Evolutionary conservation across 371 early-diverging fungal genomes (phyloP).

Genomic region (Mucor plumbeus): DNA sequence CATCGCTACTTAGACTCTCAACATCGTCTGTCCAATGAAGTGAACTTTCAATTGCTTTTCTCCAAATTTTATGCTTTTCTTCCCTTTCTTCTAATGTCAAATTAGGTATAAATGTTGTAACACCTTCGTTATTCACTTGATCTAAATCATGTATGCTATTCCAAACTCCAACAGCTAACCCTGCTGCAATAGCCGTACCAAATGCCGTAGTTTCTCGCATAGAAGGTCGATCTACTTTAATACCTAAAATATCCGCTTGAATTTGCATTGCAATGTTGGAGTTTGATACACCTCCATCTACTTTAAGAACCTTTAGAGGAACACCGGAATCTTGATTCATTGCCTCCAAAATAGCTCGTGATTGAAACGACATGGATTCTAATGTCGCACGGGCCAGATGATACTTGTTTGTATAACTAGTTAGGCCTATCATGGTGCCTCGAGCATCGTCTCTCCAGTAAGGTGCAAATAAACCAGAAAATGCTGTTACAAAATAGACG

Average conservation of each 20-base stretch:
- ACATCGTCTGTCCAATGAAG: slow-evolving; percentile 62
- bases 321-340: slow-evolving; percentile 82
- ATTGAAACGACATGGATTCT: slow-evolving; percentile 92
- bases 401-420: slow-evolving; percentile 81
- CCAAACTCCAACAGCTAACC: slow-evolving; percentile 85
- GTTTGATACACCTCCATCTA: slow-evolving; percentile 94
- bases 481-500: slow-evolving; percentile 95
- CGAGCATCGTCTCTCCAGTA: slow-evolving; percentile 95
- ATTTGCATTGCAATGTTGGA: slow-evolving; percentile 92
- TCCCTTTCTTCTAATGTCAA: slow-evolving; percentile 62
- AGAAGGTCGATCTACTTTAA: slow-evolving; percentile 82
- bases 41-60: slow-evolving; percentile 81
- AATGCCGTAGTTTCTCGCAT: slow-evolving; percentile 95
- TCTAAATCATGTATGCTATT: slow-evolving; percentile 40
- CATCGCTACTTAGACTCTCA: slow-evolving; percentile 15
- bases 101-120: slow-evolving; percentile 50
- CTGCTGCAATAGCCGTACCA: slow-evolving; percentile 96
- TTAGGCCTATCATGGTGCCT: slow-evolving; percentile 88
- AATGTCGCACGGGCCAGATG: slow-evolving; percentile 90
- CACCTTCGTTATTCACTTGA: slow-evolving; percentile 42
- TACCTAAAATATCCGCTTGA: slow-evolving; percentile 87
- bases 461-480: slow-evolving; percentile 94
- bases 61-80: slow-evolving; percentile 76
- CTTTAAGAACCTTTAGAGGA: slow-evolving; percentile 73
- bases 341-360: slow-evolving; percentile 88